Base-by-base conservation (phyloP, 805 yeast genomes). In the Yarrowia sp. region DNA sequence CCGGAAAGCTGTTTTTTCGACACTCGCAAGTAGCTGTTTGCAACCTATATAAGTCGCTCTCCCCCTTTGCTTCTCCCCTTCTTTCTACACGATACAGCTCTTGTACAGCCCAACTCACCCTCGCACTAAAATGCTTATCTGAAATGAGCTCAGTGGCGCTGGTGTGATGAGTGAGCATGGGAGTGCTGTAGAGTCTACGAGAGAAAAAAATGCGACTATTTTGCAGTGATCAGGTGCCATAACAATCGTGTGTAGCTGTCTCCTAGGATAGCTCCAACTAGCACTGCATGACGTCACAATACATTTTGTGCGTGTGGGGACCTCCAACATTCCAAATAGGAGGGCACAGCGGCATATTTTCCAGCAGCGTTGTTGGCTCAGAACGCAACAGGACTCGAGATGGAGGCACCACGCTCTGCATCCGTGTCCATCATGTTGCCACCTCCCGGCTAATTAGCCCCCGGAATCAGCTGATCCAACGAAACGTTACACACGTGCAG, bases 401-500 rank as follows among this genome's bases (percentile, higher is more conserved):
- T 26, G 32, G 32, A 26, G 32, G 7, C 32, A 26, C 7, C 32
- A 3, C 32, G 32, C 32, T 26, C 32, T 3, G 32, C 32, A 3
- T 26, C 32, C 32, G 32, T 26, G 32, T 26, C 32, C 32, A 3
- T 26, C 32, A 26, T 26, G 32, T 26, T 26, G 32, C 32, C 32
- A 26, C 32, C 32, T 26, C 32, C 5, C 36, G 15, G 36, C 52
- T 22, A 22, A 46, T 46, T 46, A 46, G 35, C 32, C 50, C 49
- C 50, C 19, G 19, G 35, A 22, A 48, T 50, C 56, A 50, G 56
- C 56, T 50, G 56, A 50, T 48, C 36, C 36, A 7, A 14, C 40
- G 11, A 15, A n/a, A 49, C 41, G 56, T 50, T 50, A 8, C 56
- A 50, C 55, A 50, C 55, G 55, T 50, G 55, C 55, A 50, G 56